A percentile compares a stretch with the other conserved stretches of the same genome.
Evolutionary conservation across 2,329 filamentous ascomycete genomes (phyloP).

Genomic region (Podosphaera xanthii): DNA sequence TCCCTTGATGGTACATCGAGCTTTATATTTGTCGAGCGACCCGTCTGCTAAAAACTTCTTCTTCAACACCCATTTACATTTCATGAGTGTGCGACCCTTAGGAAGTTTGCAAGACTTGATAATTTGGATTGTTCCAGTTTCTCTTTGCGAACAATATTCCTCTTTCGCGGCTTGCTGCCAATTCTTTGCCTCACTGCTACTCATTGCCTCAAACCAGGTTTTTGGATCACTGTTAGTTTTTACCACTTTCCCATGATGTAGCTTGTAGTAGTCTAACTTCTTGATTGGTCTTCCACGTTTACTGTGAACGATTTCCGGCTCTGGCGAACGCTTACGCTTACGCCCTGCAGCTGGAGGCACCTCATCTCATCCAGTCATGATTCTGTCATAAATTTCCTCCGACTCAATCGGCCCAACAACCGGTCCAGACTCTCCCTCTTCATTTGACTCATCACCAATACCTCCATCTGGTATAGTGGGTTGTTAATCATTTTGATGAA

Average conservation of each 20-base stretch:
- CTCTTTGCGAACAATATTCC: background rate
- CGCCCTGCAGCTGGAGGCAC: background rate
- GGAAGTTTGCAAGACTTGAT: background rate
- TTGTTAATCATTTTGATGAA: background rate
- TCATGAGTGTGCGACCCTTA: background rate
- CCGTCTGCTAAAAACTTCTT: background rate
- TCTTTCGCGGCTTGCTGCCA: background rate
- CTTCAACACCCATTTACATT: background rate
- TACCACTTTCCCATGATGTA: background rate
- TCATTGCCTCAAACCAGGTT: background rate
- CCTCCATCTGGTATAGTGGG: background rate
- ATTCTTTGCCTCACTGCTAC: background rate
- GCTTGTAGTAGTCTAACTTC: background rate
- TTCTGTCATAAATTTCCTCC: background rate
- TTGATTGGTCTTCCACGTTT: background rate
- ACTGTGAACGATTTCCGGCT: background rate
- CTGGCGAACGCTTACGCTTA: background rate
- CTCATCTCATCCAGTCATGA: background rate
- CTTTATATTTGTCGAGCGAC: background rate
- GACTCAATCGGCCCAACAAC: background rate
- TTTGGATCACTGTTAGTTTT: background rate
- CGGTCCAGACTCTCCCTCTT: background rate
- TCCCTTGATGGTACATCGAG: background rate
- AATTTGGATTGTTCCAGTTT: background rate
- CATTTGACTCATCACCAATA: background rate